Conservation (phyloP, 164 flowering plant species). For the Nymphaea colorata region DNA sequence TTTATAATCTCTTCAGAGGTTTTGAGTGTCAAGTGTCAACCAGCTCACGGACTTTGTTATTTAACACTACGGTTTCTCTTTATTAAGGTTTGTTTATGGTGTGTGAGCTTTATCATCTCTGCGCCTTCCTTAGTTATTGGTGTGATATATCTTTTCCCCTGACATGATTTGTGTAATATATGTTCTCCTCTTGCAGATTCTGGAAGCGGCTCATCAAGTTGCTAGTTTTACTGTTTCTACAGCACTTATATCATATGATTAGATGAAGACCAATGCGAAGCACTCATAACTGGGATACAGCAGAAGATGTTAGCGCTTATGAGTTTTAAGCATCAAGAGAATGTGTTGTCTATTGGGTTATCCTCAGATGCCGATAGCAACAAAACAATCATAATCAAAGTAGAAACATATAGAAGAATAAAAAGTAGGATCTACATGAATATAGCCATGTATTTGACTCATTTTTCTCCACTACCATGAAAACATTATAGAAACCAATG, state of each 20-base stretch:
- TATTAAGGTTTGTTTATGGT: too few relatives aligned
- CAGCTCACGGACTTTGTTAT: slow-evolving; percentile 80
- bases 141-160: too few relatives aligned
- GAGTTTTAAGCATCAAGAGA: slow-evolving; percentile 49
- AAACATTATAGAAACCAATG: background rate
- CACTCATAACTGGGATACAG: slow-evolving; percentile 72
- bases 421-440: too few relatives aligned
- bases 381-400: slow-evolving; percentile 16
- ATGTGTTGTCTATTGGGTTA: slow-evolving; percentile 17
- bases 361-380: slow-evolving; percentile 20
- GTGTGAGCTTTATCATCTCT: too few relatives aligned
- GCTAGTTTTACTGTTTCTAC: slow-evolving; percentile 52
- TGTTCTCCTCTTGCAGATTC: slow-evolving; percentile 29
- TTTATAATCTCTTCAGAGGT: slow-evolving; percentile 44
- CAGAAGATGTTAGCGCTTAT: slow-evolving; percentile 79
- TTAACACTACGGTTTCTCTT: background rate
- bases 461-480: too few relatives aligned
- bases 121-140: too few relatives aligned
- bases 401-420: slow-evolving; percentile 12
- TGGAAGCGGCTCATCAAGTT: slow-evolving; percentile 80
- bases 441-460: too few relatives aligned
- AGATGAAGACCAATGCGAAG: slow-evolving; percentile 83
- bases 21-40: slow-evolving; percentile 68
- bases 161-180: too few relatives aligned
- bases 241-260: slow-evolving; percentile 61